Conservation (phyloP, 164 flowering plant species). For the Chimonanthus praecox region DNA sequence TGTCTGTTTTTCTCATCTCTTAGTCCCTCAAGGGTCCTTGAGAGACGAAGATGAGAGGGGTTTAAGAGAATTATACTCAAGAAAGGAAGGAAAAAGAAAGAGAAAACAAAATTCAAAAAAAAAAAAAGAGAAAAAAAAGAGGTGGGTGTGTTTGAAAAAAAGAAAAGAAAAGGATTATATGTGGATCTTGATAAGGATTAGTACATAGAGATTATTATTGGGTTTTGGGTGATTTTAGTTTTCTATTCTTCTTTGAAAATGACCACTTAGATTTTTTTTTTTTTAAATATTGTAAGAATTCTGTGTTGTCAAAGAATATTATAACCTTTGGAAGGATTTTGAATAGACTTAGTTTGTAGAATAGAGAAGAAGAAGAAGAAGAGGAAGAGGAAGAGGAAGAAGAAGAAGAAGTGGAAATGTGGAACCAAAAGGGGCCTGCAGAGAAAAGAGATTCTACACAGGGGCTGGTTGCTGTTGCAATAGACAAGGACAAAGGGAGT, state of each 20-base stretch:
- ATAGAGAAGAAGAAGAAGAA: not conserved
- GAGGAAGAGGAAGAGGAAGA: slow-evolving; percentile 5
- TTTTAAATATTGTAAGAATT: too few species aligned
- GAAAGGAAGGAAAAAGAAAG: not conserved
- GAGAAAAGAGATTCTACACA: slow-evolving; percentile 17
- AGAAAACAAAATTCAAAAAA: not conserved
- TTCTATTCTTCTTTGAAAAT: not conserved
- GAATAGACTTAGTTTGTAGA: not conserved
- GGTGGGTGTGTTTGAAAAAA: not conserved
- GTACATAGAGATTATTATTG: not conserved
- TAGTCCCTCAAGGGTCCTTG: slow-evolving; percentile 3
- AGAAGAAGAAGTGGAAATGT: slow-evolving; percentile 15
- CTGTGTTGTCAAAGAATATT: too few species aligned
- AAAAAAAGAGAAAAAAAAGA: not conserved
- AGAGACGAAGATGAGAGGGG: not conserved
- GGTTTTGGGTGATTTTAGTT: not conserved
- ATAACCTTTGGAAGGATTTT: not conserved
- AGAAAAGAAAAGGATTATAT: too few species aligned
- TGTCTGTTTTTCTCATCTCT: not conserved
- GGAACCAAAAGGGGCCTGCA: slow-evolving; percentile 2
- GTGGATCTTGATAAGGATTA: too few species aligned
- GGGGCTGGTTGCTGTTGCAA: slow-evolving; percentile 60
- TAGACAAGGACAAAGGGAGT: slow-evolving; percentile 73
- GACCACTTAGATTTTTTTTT: too few species aligned
- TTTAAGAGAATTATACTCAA: too few species aligned